phyloP scores from a whole-genome alignment of 2,329 filamentous ascomycete species.

The Dactylella cylindrospora region DNA sequence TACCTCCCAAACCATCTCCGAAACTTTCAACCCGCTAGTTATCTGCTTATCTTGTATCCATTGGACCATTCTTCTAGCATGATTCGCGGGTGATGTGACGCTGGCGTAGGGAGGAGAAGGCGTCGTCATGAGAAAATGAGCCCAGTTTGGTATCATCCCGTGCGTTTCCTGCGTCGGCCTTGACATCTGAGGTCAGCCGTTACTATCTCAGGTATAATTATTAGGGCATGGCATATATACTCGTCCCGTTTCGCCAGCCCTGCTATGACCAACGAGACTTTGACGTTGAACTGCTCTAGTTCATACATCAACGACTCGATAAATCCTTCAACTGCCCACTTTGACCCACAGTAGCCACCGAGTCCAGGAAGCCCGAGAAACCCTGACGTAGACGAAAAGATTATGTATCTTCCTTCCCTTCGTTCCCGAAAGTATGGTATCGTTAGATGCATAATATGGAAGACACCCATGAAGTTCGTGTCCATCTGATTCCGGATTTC shows the following conservation, averaged over 20 bases:
- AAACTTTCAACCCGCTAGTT: slow-evolving; percentile 87
- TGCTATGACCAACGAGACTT: slow-evolving; percentile 88
- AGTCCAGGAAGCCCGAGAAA: slow-evolving; percentile 90
- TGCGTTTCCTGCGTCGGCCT: slow-evolving; percentile 46
- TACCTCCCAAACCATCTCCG: slow-evolving; percentile 77
- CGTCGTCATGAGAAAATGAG: slow-evolving; percentile 87
- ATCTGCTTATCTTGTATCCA: slow-evolving; percentile 93
- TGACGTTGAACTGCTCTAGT: slow-evolving; percentile 86
- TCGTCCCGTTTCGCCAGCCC: slow-evolving; percentile 87
- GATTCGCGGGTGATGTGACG: slow-evolving; percentile 76
- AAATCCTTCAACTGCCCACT: slow-evolving; percentile 92
- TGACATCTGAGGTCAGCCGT: neutral
- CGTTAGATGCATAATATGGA: slow-evolving; percentile 88
- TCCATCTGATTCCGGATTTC: slow-evolving; percentile 95
- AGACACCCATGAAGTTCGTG: slow-evolving; percentile 93
- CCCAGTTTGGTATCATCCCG: slow-evolving; percentile 72
- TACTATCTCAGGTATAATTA: slow-evolving; percentile 47
- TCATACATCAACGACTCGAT: slow-evolving; percentile 98
- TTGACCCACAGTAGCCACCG: slow-evolving; percentile 93
- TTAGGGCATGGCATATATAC: slow-evolving; percentile 22
- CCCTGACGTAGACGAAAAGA: slow-evolving; percentile 90
- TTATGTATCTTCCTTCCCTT: slow-evolving; percentile 77
- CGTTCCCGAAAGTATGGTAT: slow-evolving; percentile 83
- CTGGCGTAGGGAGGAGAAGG: slow-evolving; percentile 78
- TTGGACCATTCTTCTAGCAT: slow-evolving; percentile 86